Evolutionary conservation across 768 basidiomycete genomes (phyloP), one percentile per base, ranked within the genome.

Genomic region (Phallus indusiatus): DNA sequence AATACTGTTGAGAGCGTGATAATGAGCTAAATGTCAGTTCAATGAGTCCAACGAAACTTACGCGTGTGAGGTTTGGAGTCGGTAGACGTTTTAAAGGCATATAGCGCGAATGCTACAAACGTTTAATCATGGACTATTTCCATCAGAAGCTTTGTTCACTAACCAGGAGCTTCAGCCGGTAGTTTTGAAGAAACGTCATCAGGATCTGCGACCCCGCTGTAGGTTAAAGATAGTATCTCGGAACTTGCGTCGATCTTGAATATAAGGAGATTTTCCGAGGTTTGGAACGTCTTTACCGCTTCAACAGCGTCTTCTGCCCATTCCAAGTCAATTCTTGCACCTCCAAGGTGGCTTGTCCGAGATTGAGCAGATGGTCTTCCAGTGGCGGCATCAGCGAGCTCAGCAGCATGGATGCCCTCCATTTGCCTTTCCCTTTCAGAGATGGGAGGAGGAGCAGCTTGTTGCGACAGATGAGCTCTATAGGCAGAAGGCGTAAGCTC

Each of bases 361-460:
- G 46, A 57, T 2, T 74, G 76, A 2, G 20, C 21, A 35, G 47
- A 47, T 51, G 54, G 34, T 57, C 24, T 14, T 11, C 10, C 24
- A 21, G 46, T 22, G 50, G 69, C 68, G 52, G 71, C 72, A 42
- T 74, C 68, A 14, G 67, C 73, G n/a, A 81, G 76, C 68, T 95
- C 94, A 2, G 90, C 89, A 0, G 82, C 80, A 52, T 79, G 81
- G 60, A 95, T 78, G 56, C 86, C 84, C 0, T 79, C 86, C 62
- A 95, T 77, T 68, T 94, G 93, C 61, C 84, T 80, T 71, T 97
- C 94, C 34, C 86, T 79, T 0, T 81, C 79, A 42, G 86, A 91
- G 65, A 96, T 76, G 1, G 94, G 95, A 62, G 89, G 79, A 1
- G 91, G 88, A 0, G 91, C 88, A 34, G 80, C 74, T 53, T 81